Base-by-base conservation (phyloP, 2,329 filamentous ascomycete genomes). In the Endocalyx cinctus region DNA sequence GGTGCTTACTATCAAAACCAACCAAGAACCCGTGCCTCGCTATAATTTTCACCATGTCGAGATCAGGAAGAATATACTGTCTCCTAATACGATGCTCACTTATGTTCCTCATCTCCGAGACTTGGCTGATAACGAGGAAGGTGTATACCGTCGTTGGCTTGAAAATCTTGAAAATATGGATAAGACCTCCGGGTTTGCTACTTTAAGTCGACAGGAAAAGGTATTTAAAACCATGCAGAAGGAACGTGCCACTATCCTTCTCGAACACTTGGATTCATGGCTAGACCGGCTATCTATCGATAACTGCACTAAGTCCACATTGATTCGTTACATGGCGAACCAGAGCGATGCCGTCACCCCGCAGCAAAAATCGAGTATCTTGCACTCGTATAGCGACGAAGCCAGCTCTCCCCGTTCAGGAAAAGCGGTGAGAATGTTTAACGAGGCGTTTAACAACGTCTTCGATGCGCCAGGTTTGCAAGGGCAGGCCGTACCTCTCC, bases 1-100 rank as follows among this genome's bases (percentile, higher is more conserved):
- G 3, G 62, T 70, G 5, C 47, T 62, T n/a, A 59, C 64, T 43
- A 65, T 75, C 42, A 68, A 68, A 43, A 69, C 72, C 3, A 60
- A 69, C 35, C 66, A 63, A 41, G 62, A 69, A 14, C 61, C 66
- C n/a, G 74, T 77, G 7, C 75, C 75, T n/a, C 58, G 59, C 17
- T 79, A 79, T 47, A 62, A 69, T 18, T 78, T 77, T 42, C 75
- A 79, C 44, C 72, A 78, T 38, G 70, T 78, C 23, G 70, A 77
- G 47, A 75, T 79, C 32, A 65, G 62, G 48, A 76, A 72, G 49
- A 79, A 78, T 35, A 69, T 79, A 22, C 60, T 78, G 18, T 74
- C 74, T 1, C 72, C 74, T 4, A 76, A 77, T 47, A 77, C 74
- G 2, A 73, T 74, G 62, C 61, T 78, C 33, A 76, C 70, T 19